Evolutionary conservation across 345 rosid genomes (phyloP).

Genomic region (Kernera saxatilis): DNA sequence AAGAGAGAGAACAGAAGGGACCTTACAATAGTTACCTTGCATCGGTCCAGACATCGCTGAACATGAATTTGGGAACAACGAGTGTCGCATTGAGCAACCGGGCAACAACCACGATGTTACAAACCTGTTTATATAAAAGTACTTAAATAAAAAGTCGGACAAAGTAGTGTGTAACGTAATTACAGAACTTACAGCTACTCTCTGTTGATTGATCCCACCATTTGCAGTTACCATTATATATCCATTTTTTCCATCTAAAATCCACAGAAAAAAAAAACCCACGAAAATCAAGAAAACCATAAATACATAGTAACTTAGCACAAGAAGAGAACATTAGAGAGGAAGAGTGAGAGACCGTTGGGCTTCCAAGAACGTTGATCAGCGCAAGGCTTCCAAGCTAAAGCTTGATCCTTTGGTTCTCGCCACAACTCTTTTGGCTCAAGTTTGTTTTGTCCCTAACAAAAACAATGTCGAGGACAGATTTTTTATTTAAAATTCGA

Average conservation of each 20-base stretch:
- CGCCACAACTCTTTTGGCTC: conserved; percentile 96
- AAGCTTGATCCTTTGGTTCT: conserved; percentile 66
- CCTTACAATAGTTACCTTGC: conserved; percentile 52
- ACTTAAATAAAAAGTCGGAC: background rate
- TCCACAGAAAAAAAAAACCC: background rate
- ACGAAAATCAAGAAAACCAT: background rate
- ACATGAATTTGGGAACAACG: conserved; percentile 84
- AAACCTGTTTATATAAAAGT: conserved; percentile 48
- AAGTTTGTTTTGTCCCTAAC: conserved; percentile 61
- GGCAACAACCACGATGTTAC: conserved; percentile 86
- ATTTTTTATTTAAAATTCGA: background rate
- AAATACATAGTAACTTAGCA: background rate
- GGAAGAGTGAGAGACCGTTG: conserved; percentile 45
- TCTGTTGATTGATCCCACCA: conserved; percentile 96
- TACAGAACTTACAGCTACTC: conserved; percentile 81
- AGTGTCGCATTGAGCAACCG: conserved; percentile 85
- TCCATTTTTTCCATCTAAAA: conserved; percentile 76
- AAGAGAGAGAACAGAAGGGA: conserved; percentile 11
- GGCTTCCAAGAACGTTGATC: conserved; percentile 71
- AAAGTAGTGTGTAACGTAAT: background rate
- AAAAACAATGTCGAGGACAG: background rate
- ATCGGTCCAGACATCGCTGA: conserved; percentile 95
- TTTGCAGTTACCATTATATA: conserved; percentile 90
- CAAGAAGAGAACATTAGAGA: background rate
- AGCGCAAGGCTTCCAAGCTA: conserved; percentile 90